Base-by-base conservation (phyloP, 129 eudicot genomes). In the Escallonia herrerae region DNA sequence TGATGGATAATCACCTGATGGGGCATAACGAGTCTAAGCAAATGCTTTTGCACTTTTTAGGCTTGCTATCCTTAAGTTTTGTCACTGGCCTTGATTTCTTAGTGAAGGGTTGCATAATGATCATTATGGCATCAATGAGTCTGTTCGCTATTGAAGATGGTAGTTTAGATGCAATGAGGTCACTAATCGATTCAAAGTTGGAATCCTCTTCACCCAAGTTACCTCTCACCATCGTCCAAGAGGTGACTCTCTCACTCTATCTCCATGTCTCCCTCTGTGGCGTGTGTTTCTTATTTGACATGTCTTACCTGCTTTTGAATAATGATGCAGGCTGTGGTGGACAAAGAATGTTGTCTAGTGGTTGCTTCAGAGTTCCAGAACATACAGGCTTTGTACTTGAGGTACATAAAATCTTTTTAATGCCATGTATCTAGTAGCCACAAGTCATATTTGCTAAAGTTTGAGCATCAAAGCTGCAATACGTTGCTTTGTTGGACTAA, bases 21-120 rank as follows among this genome's bases (percentile, higher is more conserved):
- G 59, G 67, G 56, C 86, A 70, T 51, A 68, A 69, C 22, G 87
- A 70, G 60, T 80, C 86, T 50, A 81, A 64, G 69, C 56, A 76
- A 69, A 87, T 87, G 90, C 79, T 91, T 79, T 46, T 87, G 60
- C 86, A 87, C 61, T 77, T 91, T 57, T 63, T 76, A 62, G 95
- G 91, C 62, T 72, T 91, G 82, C 62, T 91, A 63, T 87, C 95
- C 6, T 70, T 84, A 38, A 46, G 86, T 68, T 82, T 84, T 50
- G 73, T 48, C 43, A 79, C 76, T 3, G 85, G 97, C 62, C 57
- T 81, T 64, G 90, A 81, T 53, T 82, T 84, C 77, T 77, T 87
- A 56, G 95, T 73, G 8, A 85, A 81, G 61, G 77, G 86, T 60
- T 85, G 90, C 75, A 50, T 91, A 72, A 83, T 81, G 52, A 66